Conservation (phyloP, 2,329 filamentous ascomycete genomes). For the Sarocladiaceae sp. region DNA sequence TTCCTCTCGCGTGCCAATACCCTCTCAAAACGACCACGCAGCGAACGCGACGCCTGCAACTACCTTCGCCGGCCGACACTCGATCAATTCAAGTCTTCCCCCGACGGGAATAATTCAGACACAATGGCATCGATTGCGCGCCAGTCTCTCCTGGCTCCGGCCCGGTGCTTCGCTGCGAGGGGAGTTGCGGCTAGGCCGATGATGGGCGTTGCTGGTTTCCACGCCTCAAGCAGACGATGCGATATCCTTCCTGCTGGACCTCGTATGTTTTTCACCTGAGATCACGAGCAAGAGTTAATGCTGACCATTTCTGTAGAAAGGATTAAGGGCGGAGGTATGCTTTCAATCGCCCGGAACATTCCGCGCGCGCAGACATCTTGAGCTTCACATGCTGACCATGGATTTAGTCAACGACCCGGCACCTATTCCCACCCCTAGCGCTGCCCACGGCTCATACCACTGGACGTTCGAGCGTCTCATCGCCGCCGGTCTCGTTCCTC, state of each 20-base stretch:
- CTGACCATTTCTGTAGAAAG: slow-evolving; percentile 48
- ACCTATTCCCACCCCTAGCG: slow-evolving; percentile 64
- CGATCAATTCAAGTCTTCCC: background rate
- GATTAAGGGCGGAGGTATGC: slow-evolving; percentile 69
- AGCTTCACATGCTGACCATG: slow-evolving; percentile 12
- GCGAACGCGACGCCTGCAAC: background rate
- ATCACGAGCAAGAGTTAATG: background rate
- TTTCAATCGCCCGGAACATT: background rate
- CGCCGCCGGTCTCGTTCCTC: slow-evolving; percentile 75
- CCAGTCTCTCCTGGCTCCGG: slow-evolving; percentile 41
- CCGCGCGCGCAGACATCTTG: background rate
- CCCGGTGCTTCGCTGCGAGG: slow-evolving; percentile 11
- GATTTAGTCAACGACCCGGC: slow-evolving; percentile 78
- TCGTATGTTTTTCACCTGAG: slow-evolving; percentile 47
- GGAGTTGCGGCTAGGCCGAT: slow-evolving; percentile 17
- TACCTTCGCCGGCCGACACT: background rate
- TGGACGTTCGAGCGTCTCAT: slow-evolving; percentile 94
- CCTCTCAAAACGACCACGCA: background rate
- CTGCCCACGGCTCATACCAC: slow-evolving; percentile 92
- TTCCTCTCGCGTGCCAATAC: background rate
- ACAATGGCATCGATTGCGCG: slow-evolving; percentile 55
- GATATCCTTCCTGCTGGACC: slow-evolving; percentile 80
- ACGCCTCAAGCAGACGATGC: slow-evolving; percentile 73
- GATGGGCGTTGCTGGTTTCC: slow-evolving; percentile 72
- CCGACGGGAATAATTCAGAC: slow-evolving; percentile 15